These are phyloP conservation scores for Chloranthus sessilifolius DNA, from an alignment of 164 flowering plant genomes.

Conservation along the genomic window DNA sequence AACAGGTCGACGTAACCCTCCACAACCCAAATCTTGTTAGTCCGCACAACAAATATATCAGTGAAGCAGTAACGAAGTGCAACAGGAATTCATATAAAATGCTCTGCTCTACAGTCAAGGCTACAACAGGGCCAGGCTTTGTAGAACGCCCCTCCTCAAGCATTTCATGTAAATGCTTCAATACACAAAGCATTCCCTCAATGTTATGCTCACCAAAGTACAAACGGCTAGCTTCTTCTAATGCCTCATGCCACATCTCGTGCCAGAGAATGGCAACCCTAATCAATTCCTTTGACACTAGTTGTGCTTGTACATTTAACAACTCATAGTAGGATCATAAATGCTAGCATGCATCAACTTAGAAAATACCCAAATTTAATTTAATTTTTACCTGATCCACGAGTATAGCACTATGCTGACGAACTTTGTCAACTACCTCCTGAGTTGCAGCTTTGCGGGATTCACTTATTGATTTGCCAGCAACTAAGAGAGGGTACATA, in stretches of 20 bases:
- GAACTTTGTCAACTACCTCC: slow-evolving; percentile 95
- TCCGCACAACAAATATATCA: too few species aligned
- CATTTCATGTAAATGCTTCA: slow-evolving; percentile 89
- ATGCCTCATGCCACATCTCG: slow-evolving; percentile 96
- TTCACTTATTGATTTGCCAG: slow-evolving; percentile 92
- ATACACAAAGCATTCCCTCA: slow-evolving; percentile 84
- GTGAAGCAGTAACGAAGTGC: too few species aligned
- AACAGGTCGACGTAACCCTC: too few species aligned
- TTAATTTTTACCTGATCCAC: slow-evolving; percentile 79
- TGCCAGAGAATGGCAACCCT: slow-evolving; percentile 99
- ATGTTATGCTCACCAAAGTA: slow-evolving; percentile 96
- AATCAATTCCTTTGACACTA: slow-evolving; percentile 92
- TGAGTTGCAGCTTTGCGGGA: slow-evolving; percentile 90
- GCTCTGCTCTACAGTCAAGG: too few species aligned
- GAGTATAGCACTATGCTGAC: slow-evolving; percentile 89
- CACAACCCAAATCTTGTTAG: too few species aligned
- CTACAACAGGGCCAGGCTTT: too few species aligned
- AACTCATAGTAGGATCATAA: slow-evolving; percentile 1
- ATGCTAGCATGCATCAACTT: neutral
- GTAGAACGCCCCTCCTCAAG: too few species aligned
- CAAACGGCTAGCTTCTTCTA: slow-evolving; percentile 97
- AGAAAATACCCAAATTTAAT: slow-evolving; percentile 2
- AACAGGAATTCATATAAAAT: too few species aligned
- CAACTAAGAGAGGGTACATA: slow-evolving; percentile 98
- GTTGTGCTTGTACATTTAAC: slow-evolving; percentile 68